A percentile compares a stretch with the other conserved stretches of the same genome.
Evolutionary conservation across 1,284 basidiomycete genomes (phyloP).

Genomic region (Apiotrichum veenhuisii): DNA sequence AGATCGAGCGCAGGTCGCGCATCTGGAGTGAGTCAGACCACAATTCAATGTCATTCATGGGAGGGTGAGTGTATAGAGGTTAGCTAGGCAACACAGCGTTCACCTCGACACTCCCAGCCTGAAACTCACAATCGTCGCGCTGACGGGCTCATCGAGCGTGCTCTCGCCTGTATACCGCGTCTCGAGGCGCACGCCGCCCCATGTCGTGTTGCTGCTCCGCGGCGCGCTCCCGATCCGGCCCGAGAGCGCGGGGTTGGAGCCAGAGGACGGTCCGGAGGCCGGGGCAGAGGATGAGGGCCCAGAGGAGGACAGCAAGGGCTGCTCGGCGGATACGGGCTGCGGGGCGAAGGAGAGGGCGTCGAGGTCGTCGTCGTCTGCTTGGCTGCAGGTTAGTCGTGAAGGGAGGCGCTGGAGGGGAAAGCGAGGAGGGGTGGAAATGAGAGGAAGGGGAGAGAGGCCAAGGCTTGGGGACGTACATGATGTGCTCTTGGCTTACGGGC

Average conservation of each 20-base stretch:
- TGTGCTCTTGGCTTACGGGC: conserved; percentile 23
- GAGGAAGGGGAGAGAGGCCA: neutral
- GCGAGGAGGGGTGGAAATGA: too few species aligned
- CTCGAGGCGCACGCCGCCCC: conserved; percentile 77
- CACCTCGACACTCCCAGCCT: neutral
- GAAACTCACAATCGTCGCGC: conserved; percentile 73
- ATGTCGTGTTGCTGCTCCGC: conserved; percentile 30
- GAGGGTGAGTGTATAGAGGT: neutral
- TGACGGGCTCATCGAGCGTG: conserved; percentile 87
- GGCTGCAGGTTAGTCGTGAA: conserved; percentile 27
- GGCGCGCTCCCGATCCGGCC: conserved; percentile 66
- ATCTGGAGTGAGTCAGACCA: conserved; percentile 56
- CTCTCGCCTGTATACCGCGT: conserved; percentile 75
- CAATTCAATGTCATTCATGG: too few species aligned
- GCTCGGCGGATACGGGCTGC: conserved; percentile 1
- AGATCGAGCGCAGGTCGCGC: conserved; percentile 82
- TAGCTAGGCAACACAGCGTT: too few species aligned
- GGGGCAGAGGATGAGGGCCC: conserved; percentile 8
- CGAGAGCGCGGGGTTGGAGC: conserved; percentile 53
- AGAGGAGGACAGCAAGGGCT: neutral
- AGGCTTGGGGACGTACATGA: conserved; percentile 28
- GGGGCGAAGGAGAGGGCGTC: conserved; percentile 46
- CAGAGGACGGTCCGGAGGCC: conserved; percentile 21
- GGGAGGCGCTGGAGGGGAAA: too few species aligned
- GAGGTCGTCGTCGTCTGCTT: conserved; percentile 51